phyloP scores from a whole-genome alignment of 805 yeast genomes.

The Spathaspora sp. region DNA sequence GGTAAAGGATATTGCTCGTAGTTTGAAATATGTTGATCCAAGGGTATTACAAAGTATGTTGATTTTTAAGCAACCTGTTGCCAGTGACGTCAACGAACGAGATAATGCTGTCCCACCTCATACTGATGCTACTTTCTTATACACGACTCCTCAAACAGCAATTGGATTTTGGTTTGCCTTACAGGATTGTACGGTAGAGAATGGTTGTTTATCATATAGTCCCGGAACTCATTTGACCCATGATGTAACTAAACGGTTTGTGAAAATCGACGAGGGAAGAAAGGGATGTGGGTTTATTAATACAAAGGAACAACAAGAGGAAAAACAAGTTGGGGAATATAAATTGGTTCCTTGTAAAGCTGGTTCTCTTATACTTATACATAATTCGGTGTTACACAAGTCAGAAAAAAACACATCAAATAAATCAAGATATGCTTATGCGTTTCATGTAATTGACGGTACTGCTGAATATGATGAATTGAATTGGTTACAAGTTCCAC shows the following conservation, averaged over 20 bases:
- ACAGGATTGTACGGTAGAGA: conserved; percentile 62
- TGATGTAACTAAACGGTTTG: conserved; percentile 61
- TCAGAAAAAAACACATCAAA: conserved; percentile 56
- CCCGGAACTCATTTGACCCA: conserved; percentile 67
- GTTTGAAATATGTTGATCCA: conserved; percentile 58
- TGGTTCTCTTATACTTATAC: conserved; percentile 68
- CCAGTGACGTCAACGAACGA: conserved; percentile 34
- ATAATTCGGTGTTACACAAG: conserved; percentile 69
- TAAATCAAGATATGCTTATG: conserved; percentile 68
- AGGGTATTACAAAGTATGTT: conserved; percentile 75
- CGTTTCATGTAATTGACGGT: conserved; percentile 79
- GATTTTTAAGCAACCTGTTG: conserved; percentile 67
- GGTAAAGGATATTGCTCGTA: conserved; percentile 48
- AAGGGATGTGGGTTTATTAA: conserved; percentile 55
- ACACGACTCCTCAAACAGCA: conserved; percentile 67
- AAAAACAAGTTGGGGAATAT: conserved; percentile 23
- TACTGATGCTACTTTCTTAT: conserved; percentile 71
- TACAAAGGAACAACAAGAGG: conserved; percentile 20
- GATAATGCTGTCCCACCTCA: conserved; percentile 71
- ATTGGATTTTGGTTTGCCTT: conserved; percentile 81
- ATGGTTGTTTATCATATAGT: conserved; percentile 66
- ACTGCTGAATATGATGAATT: conserved; percentile 51
- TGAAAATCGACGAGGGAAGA: conserved; percentile 44
- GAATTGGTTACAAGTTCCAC: conserved; percentile 81
- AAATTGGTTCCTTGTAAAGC: conserved; percentile 59